Evolutionary conservation across 495 filamentous ascomycete species (phyloP).

Genomic region (Trichoderma virens): DNA sequence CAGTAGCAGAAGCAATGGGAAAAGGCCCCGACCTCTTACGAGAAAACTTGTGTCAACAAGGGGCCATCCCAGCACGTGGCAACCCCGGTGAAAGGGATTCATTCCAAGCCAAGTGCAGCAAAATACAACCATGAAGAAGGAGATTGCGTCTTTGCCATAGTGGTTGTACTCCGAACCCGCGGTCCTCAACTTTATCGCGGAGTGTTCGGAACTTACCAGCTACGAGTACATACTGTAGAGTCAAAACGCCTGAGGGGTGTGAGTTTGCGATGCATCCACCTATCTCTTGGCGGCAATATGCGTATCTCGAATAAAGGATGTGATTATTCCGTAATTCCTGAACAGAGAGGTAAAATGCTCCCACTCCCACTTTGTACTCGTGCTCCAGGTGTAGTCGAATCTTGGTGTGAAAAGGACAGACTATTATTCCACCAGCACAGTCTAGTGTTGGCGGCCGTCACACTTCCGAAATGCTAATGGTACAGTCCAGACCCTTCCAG

Average conservation of each 20-base stretch:
- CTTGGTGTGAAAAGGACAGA: neutral
- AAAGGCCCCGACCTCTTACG: no score
- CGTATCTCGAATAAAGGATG: neutral
- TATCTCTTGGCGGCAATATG: neutral
- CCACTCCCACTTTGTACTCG: neutral
- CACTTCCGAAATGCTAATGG: neutral
- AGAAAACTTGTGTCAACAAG: neutral
- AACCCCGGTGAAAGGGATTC: neutral
- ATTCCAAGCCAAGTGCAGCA: neutral
- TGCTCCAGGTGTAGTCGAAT: neutral
- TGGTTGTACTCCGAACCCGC: no score
- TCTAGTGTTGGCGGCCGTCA: neutral
- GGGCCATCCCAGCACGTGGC: neutral
- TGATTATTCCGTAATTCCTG: neutral
- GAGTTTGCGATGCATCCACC: neutral
- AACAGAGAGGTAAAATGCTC: no score
- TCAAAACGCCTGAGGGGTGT: no score
- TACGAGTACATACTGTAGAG: no score
- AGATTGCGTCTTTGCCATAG: no score
- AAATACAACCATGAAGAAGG: no score
- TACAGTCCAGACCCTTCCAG: neutral
- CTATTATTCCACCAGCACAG: neutral
- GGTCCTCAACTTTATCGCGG: no score
- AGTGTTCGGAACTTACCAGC: no score
- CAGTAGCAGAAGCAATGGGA: neutral